These are phyloP conservation scores for Persicaria tinctoria DNA, from an alignment of 148 eudicot species.

Conservation along the genomic window DNA sequence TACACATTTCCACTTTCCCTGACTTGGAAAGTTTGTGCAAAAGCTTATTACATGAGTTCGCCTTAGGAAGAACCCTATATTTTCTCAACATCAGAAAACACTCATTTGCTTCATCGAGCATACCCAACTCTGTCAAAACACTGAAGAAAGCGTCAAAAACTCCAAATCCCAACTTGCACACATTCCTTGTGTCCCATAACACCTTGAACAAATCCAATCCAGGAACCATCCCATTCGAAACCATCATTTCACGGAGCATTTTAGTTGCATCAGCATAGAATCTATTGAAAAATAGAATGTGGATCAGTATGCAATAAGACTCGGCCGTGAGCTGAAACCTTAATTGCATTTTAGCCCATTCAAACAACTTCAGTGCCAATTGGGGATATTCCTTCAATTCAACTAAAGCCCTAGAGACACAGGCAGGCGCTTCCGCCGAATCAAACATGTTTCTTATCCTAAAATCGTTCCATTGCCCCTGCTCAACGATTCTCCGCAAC, in stretches of 20 bases:
- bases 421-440: conserved; percentile 49
- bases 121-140: conserved; percentile 55
- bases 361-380: conserved; percentile 55
- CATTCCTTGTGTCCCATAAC: conserved; percentile 65
- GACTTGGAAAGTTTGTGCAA: conserved; percentile 47
- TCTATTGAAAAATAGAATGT: conserved; percentile 64
- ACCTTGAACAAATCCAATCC: conserved; percentile 44
- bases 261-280: conserved; percentile 57
- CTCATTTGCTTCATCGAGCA: conserved; percentile 70
- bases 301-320: conserved; percentile 57
- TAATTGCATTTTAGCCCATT: conserved; percentile 49
- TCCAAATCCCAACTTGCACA: conserved; percentile 66
- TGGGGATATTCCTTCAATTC: conserved; percentile 59
- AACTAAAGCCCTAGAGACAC: conserved; percentile 50
- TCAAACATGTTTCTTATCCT: conserved; percentile 37
- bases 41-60: conserved; percentile 73
- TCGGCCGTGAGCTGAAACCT: conserved; percentile 62
- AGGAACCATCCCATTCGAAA: conserved; percentile 20
- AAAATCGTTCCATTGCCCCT: conserved; percentile 59
- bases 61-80: conserved; percentile 61
- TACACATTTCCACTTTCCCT: conserved; percentile 33
- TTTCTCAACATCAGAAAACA: conserved; percentile 67
- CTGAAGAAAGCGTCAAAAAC: conserved; percentile 81
- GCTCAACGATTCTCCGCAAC: conserved; percentile 36
- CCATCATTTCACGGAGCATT: conserved; percentile 48